phyloP scores from a whole-genome alignment of 1,139 yeast genomes.

The Taiozyma sp. region DNA sequence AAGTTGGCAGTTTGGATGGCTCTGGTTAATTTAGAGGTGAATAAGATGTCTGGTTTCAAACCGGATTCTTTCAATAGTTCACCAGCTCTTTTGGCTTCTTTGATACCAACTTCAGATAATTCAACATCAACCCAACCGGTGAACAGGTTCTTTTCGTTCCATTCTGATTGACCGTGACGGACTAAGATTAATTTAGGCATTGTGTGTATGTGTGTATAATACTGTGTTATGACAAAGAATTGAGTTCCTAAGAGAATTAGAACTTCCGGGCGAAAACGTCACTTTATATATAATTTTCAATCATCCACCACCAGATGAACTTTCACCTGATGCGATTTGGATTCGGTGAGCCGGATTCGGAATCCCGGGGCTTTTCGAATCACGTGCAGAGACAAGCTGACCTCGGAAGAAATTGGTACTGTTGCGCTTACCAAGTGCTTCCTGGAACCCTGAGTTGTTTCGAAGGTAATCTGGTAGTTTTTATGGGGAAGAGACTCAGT shows the following conservation, averaged over 20 bases:
- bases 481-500: neutral
- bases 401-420: too few relatives aligned
- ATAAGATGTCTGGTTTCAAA: constrained; percentile 78
- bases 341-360: neutral
- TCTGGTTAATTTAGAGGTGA: constrained; percentile 90
- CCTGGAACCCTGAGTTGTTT: too few relatives aligned
- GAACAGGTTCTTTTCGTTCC: constrained; percentile 97
- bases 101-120: constrained; percentile 78
- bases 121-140: constrained; percentile 99
- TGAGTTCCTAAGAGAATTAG: neutral
- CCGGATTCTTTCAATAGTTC: constrained; percentile 85
- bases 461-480: too few relatives aligned
- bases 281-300: neutral
- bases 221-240: neutral
- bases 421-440: neutral
- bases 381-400: too few relatives aligned
- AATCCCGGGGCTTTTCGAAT: neutral
- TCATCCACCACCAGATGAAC: neutral
- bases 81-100: constrained; percentile 95
- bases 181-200: constrained; percentile 74
- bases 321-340: neutral
- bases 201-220: constrained; percentile 9
- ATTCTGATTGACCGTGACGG: constrained; percentile 99
- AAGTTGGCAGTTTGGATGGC: constrained; percentile 98
- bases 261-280: neutral